A percentile compares a stretch with the other conserved stretches of the same genome.
These are phyloP conservation scores for Eremomyces bilateralis DNA, from an alignment of 495 filamentous ascomycete genomes.

Conservation along the genomic window DNA sequence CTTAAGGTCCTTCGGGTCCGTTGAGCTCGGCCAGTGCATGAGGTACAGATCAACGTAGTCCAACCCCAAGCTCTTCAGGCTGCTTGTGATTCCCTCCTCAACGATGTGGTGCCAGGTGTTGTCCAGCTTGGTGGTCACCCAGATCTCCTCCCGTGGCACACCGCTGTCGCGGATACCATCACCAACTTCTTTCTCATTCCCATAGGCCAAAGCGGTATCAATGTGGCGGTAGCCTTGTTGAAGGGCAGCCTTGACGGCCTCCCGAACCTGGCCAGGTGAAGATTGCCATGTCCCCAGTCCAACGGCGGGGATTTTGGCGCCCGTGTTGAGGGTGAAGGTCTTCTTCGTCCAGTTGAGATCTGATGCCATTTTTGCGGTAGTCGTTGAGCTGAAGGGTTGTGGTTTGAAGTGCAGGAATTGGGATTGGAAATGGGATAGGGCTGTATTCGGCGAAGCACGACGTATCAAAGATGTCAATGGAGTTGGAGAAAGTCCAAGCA, in stretches of 20 bases:
- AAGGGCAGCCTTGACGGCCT: constrained; percentile 57
- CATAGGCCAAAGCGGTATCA: constrained; percentile 59
- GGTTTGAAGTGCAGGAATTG: background rate
- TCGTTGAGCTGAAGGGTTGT: constrained; percentile 7
- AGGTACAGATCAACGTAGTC: constrained; percentile 75
- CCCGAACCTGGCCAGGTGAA: constrained; percentile 36
- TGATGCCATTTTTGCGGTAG: constrained; percentile 9
- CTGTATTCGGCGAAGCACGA: background rate
- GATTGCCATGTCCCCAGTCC: constrained; percentile 75
- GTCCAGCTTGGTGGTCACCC: constrained; percentile 74
- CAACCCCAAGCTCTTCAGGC: constrained; percentile 43
- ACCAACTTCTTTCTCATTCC: constrained; percentile 68
- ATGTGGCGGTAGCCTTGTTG: constrained; percentile 52
- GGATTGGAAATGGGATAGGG: too few species aligned
- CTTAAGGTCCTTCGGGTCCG: constrained; percentile 30
- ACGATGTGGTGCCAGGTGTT: constrained; percentile 60
- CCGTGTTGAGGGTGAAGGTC: constrained; percentile 59
- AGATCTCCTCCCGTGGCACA: constrained; percentile 61
- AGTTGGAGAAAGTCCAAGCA: too few species aligned
- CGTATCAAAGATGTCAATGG: background rate
- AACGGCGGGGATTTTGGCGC: constrained; percentile 55
- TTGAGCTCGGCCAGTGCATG: constrained; percentile 63
- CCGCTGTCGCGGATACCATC: constrained; percentile 60
- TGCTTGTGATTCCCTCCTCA: constrained; percentile 43
- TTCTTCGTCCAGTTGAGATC: constrained; percentile 21